Evolutionary conservation across 1,139 yeast species (phyloP), one percentile per base, ranked within the genome.

Genomic region (Petasospora fabianii): DNA sequence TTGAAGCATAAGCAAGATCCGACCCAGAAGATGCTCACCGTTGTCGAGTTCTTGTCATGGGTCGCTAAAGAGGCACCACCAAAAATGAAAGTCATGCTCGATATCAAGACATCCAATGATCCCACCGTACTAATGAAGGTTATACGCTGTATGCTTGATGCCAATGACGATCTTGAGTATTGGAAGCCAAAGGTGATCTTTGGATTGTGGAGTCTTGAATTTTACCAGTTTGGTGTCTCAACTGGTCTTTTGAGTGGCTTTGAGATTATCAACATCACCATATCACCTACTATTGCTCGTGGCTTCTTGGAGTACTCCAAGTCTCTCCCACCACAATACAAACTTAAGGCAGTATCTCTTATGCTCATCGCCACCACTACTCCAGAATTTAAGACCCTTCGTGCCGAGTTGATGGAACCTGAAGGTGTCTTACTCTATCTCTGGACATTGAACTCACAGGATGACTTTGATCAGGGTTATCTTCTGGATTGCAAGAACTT

Each of bases 131-230:
- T 81, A 39, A 68, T 72, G 34, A 67, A 71, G 49, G 64, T 86
- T 10, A 63, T 81, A 20, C 57, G 69, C 19, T 74, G 69, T 22
- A 62, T 87, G 54, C 47, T 69, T 19, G 56, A 62, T 4, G 73
- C 74, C 6, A 66, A 73, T 30, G 55, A 65, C 17, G 80, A 83
- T 55, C 42, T 76, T 28, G 54, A 60, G 13, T 84, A 71, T 64
- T 90, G 97, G 97, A 69, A 72, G 39, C 65, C 69, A 24, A 72
- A 76, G 34, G 64, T 87, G 34, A 80, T 83, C 39, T 76, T 87
- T 56, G 97, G 97, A 0, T 62, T 90, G 24, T 92, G 97, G 97
- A 68, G 75, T 47, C 58, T 81, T 36, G 75, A 75, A 41, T 84
- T 83, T 55, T 71, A 84, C 48, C 71, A 75, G 47, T 77, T 71